Evolutionary conservation across 352 stramenopile genomes (phyloP), one percentile per base, ranked within the genome.

Genomic region (Phytophthora nicotianae): DNA sequence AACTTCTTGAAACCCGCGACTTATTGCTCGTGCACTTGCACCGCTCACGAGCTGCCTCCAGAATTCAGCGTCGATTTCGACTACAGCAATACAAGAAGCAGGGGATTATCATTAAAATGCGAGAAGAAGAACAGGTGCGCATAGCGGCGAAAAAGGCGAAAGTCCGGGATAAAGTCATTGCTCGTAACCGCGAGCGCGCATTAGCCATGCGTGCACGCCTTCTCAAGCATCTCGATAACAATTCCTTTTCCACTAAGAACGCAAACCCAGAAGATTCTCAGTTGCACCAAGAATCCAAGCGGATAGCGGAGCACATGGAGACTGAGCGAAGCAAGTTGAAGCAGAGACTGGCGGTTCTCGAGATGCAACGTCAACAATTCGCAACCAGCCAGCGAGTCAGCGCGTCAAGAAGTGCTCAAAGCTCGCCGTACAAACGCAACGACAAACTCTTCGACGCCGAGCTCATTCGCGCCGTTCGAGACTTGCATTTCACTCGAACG

Each of bases 121-220:
- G 33, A 2, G 58, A 45, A 27, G 70, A 79, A 29, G 55, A 70
- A 50, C 50, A 69, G 17, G 65, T 49, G n/a, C 54, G 57, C 1
- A 58, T 67, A 9, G 57, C 55, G 4, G 65, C 40, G 0, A 81
- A 71, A 52, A 83, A 82, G 33, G 65, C 58, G 11, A 59, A 62
- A n/a, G 46, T 81, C 14, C 66, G 71, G 7, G 61, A 71, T 6
- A 70, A 66, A 32, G 68, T 89, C 0, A 48, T 81, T 13, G 62
- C 62, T 17, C 74, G 79, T 20, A 89, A 86, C 58, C 62, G 66
- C 13, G 51, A 67, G 7, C 77, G 75, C 5, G 72, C 79, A 29
- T 58, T 79, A 45, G 45, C 43, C n/a, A 79, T 83, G 65, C 68
- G 72, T 32, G 33, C 41, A 11, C 50, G 35, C 10, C 50, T 72